A percentile compares a stretch with the other conserved stretches of the same genome.
phyloP scores from a whole-genome alignment of 2,329 filamentous ascomycete species.

The Ascochyta rabiei region DNA sequence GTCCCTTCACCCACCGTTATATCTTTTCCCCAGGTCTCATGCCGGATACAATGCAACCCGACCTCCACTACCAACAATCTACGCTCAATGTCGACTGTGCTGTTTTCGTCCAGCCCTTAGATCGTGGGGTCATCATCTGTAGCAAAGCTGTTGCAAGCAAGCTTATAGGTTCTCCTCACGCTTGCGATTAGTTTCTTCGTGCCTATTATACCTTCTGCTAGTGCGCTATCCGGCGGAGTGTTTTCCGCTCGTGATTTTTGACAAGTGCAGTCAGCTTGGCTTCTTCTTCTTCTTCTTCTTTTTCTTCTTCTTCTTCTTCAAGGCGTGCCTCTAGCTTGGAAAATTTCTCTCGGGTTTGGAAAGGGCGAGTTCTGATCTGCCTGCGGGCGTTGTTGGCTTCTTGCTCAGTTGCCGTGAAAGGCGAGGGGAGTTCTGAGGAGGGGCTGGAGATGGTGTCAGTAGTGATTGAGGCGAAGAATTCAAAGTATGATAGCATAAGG shows the following conservation, averaged over 20 bases:
- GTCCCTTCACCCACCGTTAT: not conserved
- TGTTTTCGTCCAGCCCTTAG: not conserved
- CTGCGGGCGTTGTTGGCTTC: not conserved
- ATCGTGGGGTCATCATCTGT: not conserved
- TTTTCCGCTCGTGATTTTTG: not conserved
- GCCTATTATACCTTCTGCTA: not conserved
- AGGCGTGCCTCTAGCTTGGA: not conserved
- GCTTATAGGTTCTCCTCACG: not conserved
- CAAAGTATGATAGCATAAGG: not conserved
- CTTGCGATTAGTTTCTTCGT: not conserved
- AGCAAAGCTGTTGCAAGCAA: not conserved
- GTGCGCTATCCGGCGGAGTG: not conserved
- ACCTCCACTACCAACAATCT: not conserved
- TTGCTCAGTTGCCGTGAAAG: not conserved
- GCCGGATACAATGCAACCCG: not conserved
- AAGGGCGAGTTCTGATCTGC: not conserved
- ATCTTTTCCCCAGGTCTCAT: not conserved
- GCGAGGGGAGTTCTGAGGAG: not conserved
- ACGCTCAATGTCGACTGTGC: not conserved
- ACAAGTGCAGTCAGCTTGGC: not conserved
- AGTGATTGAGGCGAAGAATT: not conserved
- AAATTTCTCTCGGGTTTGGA: not conserved
- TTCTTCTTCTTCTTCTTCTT: not conserved
- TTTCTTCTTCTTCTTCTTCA: not conserved
- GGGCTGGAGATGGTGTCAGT: not conserved